Conservation (phyloP, 2,329 filamentous ascomycete genomes). For the Cladophialophora immunda region DNA sequence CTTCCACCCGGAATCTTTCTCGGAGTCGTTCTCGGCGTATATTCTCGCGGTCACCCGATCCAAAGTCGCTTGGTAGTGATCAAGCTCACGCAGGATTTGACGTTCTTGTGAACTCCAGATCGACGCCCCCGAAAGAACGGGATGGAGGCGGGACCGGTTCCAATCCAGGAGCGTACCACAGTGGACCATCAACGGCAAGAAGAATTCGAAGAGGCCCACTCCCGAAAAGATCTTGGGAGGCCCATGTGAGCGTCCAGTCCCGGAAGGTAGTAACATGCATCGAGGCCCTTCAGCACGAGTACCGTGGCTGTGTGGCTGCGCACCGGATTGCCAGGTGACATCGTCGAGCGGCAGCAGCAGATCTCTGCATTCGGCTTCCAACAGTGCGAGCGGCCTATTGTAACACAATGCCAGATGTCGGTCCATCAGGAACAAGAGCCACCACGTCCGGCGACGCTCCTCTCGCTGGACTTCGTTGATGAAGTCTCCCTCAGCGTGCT, state of each 20-base stretch:
- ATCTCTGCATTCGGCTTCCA: constrained; percentile 58
- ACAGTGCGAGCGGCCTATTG: constrained; percentile 55
- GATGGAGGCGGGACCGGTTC: constrained; percentile 56
- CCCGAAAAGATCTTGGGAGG: constrained; percentile 50
- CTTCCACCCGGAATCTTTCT: constrained; percentile 28
- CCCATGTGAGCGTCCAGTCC: constrained; percentile 28
- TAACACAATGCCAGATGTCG: constrained; percentile 59
- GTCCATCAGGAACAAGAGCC: constrained; percentile 59
- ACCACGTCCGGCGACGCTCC: constrained; percentile 58
- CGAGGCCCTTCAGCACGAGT: constrained; percentile 48
- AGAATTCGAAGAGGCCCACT: constrained; percentile 60
- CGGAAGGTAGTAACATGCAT: constrained; percentile 38
- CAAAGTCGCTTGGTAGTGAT: constrained; percentile 53
- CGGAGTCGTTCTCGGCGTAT: constrained; percentile 9
- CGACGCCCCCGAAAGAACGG: constrained; percentile 50
- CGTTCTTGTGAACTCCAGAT: constrained; percentile 46
- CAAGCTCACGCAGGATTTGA: constrained; percentile 49
- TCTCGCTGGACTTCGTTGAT: constrained; percentile 56
- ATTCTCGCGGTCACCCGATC: constrained; percentile 39
- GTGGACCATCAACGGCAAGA: constrained; percentile 60
- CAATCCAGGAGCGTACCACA: constrained; percentile 61
- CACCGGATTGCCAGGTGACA: constrained; percentile 47
- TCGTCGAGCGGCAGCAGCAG: constrained; percentile 53
- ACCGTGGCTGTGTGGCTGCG: constrained; percentile 35
- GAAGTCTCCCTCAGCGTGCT: constrained; percentile 52